These are phyloP conservation scores for Arthrocladium fulminans DNA, from an alignment of 2,329 filamentous ascomycete species.

Conservation along the genomic window DNA sequence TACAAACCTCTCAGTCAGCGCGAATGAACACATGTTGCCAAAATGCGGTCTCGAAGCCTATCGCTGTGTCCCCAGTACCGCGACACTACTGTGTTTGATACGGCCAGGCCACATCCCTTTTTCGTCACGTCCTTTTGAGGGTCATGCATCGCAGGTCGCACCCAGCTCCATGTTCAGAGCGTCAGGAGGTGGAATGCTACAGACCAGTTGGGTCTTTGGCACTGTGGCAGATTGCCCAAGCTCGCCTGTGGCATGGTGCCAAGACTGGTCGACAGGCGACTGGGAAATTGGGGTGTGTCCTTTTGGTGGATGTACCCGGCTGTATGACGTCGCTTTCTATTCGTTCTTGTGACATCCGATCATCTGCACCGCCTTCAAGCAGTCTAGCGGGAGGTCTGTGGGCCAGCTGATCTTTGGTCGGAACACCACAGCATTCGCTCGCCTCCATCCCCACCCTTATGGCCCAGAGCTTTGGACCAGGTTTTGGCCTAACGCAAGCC, in stretches of 20 bases:
- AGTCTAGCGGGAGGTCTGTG: background rate
- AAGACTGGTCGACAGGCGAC: background rate
- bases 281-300: background rate
- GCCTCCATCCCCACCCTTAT: no score
- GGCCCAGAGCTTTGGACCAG: no score
- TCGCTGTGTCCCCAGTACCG: no score
- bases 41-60: background rate
- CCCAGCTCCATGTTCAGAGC: background rate
- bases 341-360: background rate
- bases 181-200: background rate
- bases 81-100: no score
- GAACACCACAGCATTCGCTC: no score
- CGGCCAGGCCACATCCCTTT: no score
- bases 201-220: background rate
- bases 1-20: no score
- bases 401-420: no score
- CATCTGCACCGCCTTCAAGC: background rate
- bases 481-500: background rate
- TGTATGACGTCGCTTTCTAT: slow-evolving; percentile 1
- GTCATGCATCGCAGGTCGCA: background rate
- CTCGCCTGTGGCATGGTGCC: background rate
- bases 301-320: background rate
- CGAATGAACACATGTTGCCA: no score
- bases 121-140: background rate
- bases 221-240: background rate